These are phyloP conservation scores for Abrus precatorius DNA, from an alignment of 306 rosid species.

Conservation along the genomic window DNA sequence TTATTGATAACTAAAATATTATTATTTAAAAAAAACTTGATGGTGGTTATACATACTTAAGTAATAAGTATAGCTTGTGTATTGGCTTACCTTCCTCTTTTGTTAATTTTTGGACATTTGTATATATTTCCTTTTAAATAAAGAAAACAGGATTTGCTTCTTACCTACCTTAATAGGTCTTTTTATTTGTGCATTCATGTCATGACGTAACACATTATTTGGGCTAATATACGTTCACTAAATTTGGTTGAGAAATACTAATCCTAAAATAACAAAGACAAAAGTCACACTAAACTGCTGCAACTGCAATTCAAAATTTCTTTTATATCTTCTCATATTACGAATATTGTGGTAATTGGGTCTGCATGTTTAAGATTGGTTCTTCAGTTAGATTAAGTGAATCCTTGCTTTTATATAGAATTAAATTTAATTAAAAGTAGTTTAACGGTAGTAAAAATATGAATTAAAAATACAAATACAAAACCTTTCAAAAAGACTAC, in stretches of 20 bases:
- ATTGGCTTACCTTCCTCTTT: not conserved
- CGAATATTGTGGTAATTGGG: too few relatives aligned
- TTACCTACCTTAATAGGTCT: constrained; percentile 4
- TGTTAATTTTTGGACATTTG: not conserved
- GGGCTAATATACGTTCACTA: not conserved
- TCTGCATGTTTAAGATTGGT: too few relatives aligned
- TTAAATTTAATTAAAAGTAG: too few relatives aligned
- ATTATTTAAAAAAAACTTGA: too few relatives aligned
- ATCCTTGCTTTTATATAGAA: too few relatives aligned
- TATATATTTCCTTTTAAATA: not conserved
- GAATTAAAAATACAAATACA: too few relatives aligned
- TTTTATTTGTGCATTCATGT: not conserved
- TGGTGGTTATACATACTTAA: constrained; percentile 33
- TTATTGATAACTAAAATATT: too few relatives aligned
- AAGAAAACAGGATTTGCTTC: constrained; percentile 18
- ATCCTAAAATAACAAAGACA: constrained; percentile 1
- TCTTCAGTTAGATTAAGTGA: too few relatives aligned
- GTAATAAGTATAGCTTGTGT: constrained; percentile 3
- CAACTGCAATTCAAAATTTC: not conserved
- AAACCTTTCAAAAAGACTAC: too few relatives aligned
- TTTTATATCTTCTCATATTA: not conserved
- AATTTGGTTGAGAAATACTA: not conserved
- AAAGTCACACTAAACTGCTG: not conserved
- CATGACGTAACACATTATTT: not conserved
- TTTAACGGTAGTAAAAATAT: too few relatives aligned